Conservation (phyloP, 179 eudicot genomes). For the Camellia oleifera region DNA sequence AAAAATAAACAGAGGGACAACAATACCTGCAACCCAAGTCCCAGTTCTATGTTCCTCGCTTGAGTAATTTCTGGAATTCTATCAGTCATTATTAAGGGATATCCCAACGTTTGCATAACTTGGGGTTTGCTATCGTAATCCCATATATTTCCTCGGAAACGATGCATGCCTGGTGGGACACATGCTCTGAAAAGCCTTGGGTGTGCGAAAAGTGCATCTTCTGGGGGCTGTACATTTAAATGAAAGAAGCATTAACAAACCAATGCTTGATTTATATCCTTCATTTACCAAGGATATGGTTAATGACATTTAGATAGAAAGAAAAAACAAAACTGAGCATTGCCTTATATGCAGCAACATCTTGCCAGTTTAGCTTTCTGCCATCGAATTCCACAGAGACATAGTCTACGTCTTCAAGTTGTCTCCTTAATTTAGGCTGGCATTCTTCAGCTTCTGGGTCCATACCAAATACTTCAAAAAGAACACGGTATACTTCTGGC, state of each 20-base stretch:
- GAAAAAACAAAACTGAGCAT: slow-evolving; percentile 17
- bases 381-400: slow-evolving; percentile 93
- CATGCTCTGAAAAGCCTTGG: slow-evolving; percentile 98
- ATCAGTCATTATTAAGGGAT: slow-evolving; percentile 69
- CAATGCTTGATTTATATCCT: neutral
- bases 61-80: slow-evolving; percentile 89
- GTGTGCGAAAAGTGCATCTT: slow-evolving; percentile 95
- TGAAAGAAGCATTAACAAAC: slow-evolving; percentile 6
- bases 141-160: slow-evolving; percentile 97
- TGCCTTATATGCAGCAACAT: slow-evolving; percentile 89
- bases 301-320: neutral
- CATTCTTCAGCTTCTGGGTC: slow-evolving; percentile 97
- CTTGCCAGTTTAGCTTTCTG: slow-evolving; percentile 85
- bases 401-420: slow-evolving; percentile 94
- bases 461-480: slow-evolving; percentile 98
- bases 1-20: neutral
- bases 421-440: slow-evolving; percentile 94
- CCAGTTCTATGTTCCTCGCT: slow-evolving; percentile 99
- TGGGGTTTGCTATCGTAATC: slow-evolving; percentile 91
- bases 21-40: slow-evolving; percentile 93
- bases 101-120: slow-evolving; percentile 75
- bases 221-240: slow-evolving; percentile 72
- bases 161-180: slow-evolving; percentile 99
- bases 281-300: neutral
- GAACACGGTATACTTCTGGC: slow-evolving; percentile 99